Evolutionary conservation across 192 early-diverging fungal genomes (phyloP), one percentile per base, ranked within the genome.

Genomic region (Powellomyces hirtus): DNA sequence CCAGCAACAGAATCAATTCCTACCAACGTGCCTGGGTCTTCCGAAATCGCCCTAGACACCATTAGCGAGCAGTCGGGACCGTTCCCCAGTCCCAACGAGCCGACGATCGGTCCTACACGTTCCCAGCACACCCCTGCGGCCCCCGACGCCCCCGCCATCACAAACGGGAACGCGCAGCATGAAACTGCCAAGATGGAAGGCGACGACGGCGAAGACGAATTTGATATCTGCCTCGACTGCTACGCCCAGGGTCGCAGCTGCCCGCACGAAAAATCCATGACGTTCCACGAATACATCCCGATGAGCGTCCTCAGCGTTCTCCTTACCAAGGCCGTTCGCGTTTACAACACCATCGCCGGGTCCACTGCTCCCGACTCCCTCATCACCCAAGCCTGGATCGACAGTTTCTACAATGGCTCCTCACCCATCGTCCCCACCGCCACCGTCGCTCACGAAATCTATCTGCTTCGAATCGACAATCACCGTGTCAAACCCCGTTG

Each of bases 221-320:
- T 65, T 40, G 71, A 72, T 36, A 37, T 66, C 30, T 72, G 71
- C 34, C 35, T 72, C 6, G 34, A 58, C 16, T 72, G 71, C 31
- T 72, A 65, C 50, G 62, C 71, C 30, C 55, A 38, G 10, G 71
- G 63, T 13, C 62, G 71, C 11, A 45, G 55, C 37, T 72, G 71
- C 46, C 40, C 40, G 22, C 71, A 72, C 37, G 65, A 67, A 29
- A 33, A n/a, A 16, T 31, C 29, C 1, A 67, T 67, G 65, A 42
- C 24, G 33, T 67, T 67, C 40, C 65, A 67, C 38, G 52, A 67
- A 27, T 67, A 67, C 55, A 34, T 67, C 35, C 37, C 65, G 0
- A 67, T 67, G 65, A 16, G 34, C 16, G 33, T 33, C 7, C 55
- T 67, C 14, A 35, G 31, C 37, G 33, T 18, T n/a, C 65, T 58